A percentile compares a stretch with the other conserved stretches of the same genome.
phyloP scores from a whole-genome alignment of 192 early-diverging fungal genomes.

The Spizellomyces punctatus region DNA sequence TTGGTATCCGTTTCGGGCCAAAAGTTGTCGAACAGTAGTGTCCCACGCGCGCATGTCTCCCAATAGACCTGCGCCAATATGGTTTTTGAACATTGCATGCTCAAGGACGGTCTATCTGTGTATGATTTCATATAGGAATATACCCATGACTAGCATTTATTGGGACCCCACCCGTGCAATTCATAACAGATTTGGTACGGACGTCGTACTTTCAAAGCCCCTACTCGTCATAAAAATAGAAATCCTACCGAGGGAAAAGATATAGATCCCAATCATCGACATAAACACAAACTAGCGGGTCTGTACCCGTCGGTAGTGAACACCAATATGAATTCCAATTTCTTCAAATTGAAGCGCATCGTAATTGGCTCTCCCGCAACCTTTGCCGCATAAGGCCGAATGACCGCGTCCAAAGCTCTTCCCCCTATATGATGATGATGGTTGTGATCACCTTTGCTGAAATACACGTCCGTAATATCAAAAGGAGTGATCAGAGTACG shows the following conservation, averaged over 20 bases:
- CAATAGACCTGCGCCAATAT: constrained; percentile 24
- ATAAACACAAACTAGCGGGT: no score
- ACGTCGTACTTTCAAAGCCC: no score
- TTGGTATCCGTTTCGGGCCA: constrained; percentile 60
- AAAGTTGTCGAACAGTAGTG: constrained; percentile 67
- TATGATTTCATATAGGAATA: no score
- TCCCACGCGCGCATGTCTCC: constrained; percentile 46
- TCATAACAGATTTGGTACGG: constrained; percentile 72
- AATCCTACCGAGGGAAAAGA: no score
- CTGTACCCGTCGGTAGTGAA: constrained; percentile 48
- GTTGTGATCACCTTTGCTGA: constrained; percentile 35
- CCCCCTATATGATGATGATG: constrained; percentile 70
- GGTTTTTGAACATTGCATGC: no score
- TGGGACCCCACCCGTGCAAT: constrained; percentile 70
- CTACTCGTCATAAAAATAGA: no score
- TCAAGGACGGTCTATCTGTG: no score
- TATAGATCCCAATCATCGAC: no score
- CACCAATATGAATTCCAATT: constrained; percentile 60
- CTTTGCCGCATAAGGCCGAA: constrained; percentile 80
- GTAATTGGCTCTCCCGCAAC: constrained; percentile 66
- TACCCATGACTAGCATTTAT: constrained; percentile 77
- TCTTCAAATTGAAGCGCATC: constrained; percentile 63
- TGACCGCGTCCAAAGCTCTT: constrained; percentile 74
- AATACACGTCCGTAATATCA: constrained; percentile 49
- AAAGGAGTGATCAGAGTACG: constrained; percentile 53